Conservation (phyloP, 768 basidiomycete genomes). For the Tulasnella sp. region DNA sequence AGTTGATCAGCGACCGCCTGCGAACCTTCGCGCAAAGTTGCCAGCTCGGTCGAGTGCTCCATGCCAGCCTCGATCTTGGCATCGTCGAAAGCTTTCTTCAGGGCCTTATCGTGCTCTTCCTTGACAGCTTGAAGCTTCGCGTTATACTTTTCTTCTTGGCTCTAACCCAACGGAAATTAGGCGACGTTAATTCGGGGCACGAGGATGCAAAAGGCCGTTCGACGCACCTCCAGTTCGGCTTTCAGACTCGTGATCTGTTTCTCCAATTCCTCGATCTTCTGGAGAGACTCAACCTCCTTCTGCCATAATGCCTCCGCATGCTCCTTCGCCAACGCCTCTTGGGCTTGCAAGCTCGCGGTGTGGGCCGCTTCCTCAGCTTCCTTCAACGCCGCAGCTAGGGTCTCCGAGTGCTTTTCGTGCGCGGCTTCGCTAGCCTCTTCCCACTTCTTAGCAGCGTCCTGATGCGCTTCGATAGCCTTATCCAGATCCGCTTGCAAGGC, state of each 20-base stretch:
- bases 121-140: conserved; percentile 54
- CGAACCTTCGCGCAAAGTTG: conserved; percentile 62
- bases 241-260: conserved; percentile 46
- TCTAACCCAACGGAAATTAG: conserved; percentile 40
- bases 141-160: conserved; percentile 64
- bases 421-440: conserved; percentile 48
- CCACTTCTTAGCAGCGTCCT: conserved; percentile 49
- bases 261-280: conserved; percentile 23
- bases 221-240: conserved; percentile 62
- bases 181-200: neutral
- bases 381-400: conserved; percentile 47
- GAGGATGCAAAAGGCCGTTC: neutral
- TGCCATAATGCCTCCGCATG: conserved; percentile 25
- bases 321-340: conserved; percentile 38
- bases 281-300: conserved; percentile 25
- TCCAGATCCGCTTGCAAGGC: conserved; percentile 52
- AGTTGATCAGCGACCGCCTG: conserved; percentile 66
- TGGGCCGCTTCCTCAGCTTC: conserved; percentile 39
- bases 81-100: conserved; percentile 58
- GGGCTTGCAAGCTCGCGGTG: conserved; percentile 34
- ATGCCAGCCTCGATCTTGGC: conserved; percentile 81
- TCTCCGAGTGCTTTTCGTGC: conserved; percentile 44
- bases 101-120: conserved; percentile 29
- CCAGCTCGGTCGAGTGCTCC: conserved; percentile 64
- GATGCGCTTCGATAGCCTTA: conserved; percentile 46